These are phyloP conservation scores for Zymoseptoria crescenta DNA, from an alignment of 2,329 filamentous ascomycete genomes.

Conservation along the genomic window DNA sequence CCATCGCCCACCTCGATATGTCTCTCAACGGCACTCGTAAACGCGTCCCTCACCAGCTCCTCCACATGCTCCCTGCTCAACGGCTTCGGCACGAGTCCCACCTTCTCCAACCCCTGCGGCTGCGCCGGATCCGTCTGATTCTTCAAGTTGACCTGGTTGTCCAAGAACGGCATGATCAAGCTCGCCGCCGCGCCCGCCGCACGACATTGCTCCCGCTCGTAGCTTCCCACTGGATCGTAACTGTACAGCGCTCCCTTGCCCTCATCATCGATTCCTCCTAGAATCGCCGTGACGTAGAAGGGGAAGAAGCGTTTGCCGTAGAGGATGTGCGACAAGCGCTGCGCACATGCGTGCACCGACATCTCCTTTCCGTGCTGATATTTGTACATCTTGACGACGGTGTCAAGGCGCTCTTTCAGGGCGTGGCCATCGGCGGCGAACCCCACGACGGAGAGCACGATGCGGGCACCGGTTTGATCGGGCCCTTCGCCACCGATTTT, in stretches of 20 bases:
- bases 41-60: slow-evolving; percentile 88
- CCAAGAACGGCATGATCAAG: slow-evolving; percentile 97
- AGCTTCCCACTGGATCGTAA: slow-evolving; percentile 95
- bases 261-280: slow-evolving; percentile 89
- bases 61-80: slow-evolving; percentile 68
- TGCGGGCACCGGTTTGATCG: slow-evolving; percentile 73
- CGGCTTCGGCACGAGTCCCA: slow-evolving; percentile 61
- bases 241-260: slow-evolving; percentile 91
- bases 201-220: slow-evolving; percentile 93
- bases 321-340: slow-evolving; percentile 87
- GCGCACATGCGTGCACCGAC: slow-evolving; percentile 86
- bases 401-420: slow-evolving; percentile 86
- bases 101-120: slow-evolving; percentile 71
- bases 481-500: slow-evolving; percentile 88
- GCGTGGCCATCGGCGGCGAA: slow-evolving; percentile 93
- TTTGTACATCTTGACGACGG: slow-evolving; percentile 96
- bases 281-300: slow-evolving; percentile 92
- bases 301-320: slow-evolving; percentile 99
- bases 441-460: slow-evolving; percentile 88
- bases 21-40: slow-evolving; percentile 94
- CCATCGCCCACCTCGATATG: slow-evolving; percentile 98
- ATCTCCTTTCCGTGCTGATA: slow-evolving; percentile 98
- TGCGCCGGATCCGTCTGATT: slow-evolving; percentile 91
- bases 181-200: slow-evolving; percentile 78
- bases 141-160: slow-evolving; percentile 99